Base-by-base conservation (phyloP, 2,329 filamentous ascomycete genomes). In the Xylaria sp. region DNA sequence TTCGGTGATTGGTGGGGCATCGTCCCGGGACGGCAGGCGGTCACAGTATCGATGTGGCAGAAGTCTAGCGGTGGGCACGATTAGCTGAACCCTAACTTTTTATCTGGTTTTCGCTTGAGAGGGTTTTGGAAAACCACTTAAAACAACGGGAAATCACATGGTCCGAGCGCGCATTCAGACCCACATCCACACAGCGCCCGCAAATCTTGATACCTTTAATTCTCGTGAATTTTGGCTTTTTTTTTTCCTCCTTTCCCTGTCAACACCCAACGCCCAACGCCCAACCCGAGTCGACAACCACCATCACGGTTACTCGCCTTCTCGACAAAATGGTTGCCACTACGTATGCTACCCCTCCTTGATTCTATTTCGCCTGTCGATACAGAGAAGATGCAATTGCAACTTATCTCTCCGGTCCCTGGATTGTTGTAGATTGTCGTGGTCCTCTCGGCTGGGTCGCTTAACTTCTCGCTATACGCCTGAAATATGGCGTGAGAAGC, bases 371-470 rank as follows among this genome's bases (percentile, higher is more conserved):
- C 58, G 40, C 59, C 82, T 83, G 80, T 60, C 56, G 62, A 57
- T 28, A 51, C 26, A 79, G 76, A 76, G 79, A 77, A 78, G 81
- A 77, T 79, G 75, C 72, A 68, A 38, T 38, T 11, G 33, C 33
- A 40, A 72, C 74, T 61, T 58, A 70, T 78, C 74, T 75, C 79
- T 82, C 85, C 83, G 84, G 85, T 85, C 80, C 42, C 83, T 83
- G 85, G 83, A 84, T 80, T 79, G 80, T 84, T 83, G 85, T 83
- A 89, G 90, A 92, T 93, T 93, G 91, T 92, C 88, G 89, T 88
- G 87, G 92, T 93, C 90, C 90, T 92, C 89, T 93, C 89, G 90
- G 75, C 92, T 93, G 90, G 90, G 87, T 81, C 74, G 74, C 75
- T 74, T 83, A 81, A 82, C 67, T 69, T 67, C 66, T 74, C 81